These are phyloP conservation scores for Colletotrichum endophyticum DNA, from an alignment of 2,329 filamentous ascomycete species.

Conservation along the genomic window DNA sequence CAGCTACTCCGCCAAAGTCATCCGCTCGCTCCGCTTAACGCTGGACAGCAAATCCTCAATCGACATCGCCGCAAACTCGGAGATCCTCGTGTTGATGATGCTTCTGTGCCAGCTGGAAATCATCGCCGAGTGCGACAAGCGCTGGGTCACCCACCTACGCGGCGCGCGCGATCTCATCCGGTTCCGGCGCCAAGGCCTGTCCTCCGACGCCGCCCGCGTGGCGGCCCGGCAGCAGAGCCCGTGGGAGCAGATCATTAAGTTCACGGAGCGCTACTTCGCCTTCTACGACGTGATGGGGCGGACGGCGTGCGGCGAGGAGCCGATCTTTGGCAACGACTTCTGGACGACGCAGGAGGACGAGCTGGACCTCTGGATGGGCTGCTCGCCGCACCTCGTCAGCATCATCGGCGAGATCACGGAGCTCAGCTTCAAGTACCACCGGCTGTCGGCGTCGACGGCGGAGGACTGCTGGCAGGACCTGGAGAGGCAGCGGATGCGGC, in stretches of 20 bases:
- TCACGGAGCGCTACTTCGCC: constrained; percentile 47
- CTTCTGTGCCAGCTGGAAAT: constrained; percentile 22
- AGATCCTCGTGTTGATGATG: constrained; percentile 22
- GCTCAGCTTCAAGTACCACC: constrained; percentile 37
- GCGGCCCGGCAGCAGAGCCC: constrained; percentile 1
- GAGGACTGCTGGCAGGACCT: constrained; percentile 12
- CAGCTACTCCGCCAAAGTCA: constrained; percentile 20
- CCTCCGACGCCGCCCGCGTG: background rate
- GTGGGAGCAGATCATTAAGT: constrained; percentile 22
- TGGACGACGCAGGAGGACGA: constrained; percentile 39
- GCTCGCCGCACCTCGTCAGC: constrained; percentile 44
- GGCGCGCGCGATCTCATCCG: constrained; percentile 47
- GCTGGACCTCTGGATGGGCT: constrained; percentile 48
- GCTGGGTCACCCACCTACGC: constrained; percentile 47
- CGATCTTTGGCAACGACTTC: constrained; percentile 46
- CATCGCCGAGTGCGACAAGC: constrained; percentile 39
- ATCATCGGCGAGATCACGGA: constrained; percentile 46
- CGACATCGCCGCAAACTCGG: constrained; percentile 12
- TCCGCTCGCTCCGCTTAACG: constrained; percentile 10
- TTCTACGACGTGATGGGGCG: constrained; percentile 52
- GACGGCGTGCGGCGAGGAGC: constrained; percentile 46
- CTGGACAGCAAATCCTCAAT: background rate
- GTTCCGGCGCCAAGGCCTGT: constrained; percentile 28
- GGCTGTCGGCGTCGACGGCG: constrained; percentile 10
- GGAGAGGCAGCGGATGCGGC: constrained; percentile 6